Evolutionary conservation across 1,139 yeast species (phyloP).

Genomic region (Pichia sp.): DNA sequence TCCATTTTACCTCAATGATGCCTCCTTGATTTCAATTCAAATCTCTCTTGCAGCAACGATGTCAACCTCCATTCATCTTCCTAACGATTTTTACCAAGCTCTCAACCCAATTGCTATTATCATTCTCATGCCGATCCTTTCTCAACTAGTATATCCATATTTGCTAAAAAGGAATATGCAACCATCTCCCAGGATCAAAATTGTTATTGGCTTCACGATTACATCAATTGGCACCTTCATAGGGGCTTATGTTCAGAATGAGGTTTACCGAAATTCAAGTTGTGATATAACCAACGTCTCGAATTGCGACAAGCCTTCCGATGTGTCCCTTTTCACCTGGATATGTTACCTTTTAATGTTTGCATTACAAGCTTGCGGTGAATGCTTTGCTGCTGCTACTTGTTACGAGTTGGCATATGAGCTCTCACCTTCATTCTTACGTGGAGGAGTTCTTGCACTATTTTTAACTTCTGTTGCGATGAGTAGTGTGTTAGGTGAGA

Average conservation of each 20-base stretch:
- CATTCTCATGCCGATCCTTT: conserved; percentile 59
- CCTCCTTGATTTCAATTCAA: conserved; percentile 42
- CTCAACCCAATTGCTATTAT: conserved; percentile 67
- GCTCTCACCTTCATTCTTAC: conserved; percentile 63
- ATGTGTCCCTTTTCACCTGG: conserved; percentile 49
- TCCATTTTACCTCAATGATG: conserved; percentile 59
- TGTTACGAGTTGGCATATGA: conserved; percentile 70
- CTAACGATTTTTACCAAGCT: conserved; percentile 65
- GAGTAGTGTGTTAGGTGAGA: conserved; percentile 48
- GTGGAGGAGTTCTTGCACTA: conserved; percentile 63
- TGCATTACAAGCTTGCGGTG: conserved; percentile 58
- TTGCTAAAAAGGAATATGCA: conserved; percentile 51
- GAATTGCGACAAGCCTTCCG: conserved; percentile 38
- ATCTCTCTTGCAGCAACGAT: conserved; percentile 65
- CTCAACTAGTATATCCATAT: conserved; percentile 54
- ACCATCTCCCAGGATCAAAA: conserved; percentile 68
- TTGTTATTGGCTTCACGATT: conserved; percentile 69
- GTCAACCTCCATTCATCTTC: conserved; percentile 57
- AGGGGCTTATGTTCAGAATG: conserved; percentile 77
- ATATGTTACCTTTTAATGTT: conserved; percentile 53
- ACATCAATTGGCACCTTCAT: conserved; percentile 69
- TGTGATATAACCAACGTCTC: conserved; percentile 59
- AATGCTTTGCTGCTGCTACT: conserved; percentile 64
- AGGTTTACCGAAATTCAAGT: conserved; percentile 69
- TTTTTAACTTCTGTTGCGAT: conserved; percentile 58